These are phyloP conservation scores for Amanita thiersii DNA, from an alignment of 768 basidiomycete species.

Conservation along the genomic window DNA sequence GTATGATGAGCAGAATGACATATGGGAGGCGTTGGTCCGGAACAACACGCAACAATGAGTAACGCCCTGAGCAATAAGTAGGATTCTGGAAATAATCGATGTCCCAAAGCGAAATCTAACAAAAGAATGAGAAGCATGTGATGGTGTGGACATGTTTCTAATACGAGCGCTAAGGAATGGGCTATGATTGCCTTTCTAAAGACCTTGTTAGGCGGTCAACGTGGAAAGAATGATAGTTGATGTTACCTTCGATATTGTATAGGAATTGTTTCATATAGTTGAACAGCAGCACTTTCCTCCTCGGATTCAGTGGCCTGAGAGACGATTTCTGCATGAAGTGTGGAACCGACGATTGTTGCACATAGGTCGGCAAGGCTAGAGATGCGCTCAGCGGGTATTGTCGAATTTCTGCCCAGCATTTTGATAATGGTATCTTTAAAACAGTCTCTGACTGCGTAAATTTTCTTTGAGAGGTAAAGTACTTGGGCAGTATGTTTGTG, in stretches of 20 bases:
- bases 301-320: slow-evolving; percentile 12
- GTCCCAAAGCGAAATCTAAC: slow-evolving; percentile 41
- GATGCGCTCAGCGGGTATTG: slow-evolving; percentile 16
- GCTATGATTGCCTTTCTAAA: slow-evolving; percentile 40
- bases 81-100: slow-evolving; percentile 35
- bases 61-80: slow-evolving; percentile 30
- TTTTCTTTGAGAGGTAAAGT: slow-evolving; percentile 35
- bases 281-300: slow-evolving; percentile 19
- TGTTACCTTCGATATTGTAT: slow-evolving; percentile 41
- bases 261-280: slow-evolving; percentile 46
- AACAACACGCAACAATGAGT: slow-evolving; percentile 28
- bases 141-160: slow-evolving; percentile 35
- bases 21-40: slow-evolving; percentile 19
- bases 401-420: slow-evolving; percentile 15
- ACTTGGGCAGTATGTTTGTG: slow-evolving; percentile 24
- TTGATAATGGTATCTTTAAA: slow-evolving; percentile 40
- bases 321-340: slow-evolving; percentile 25
- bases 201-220: not conserved
- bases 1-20: slow-evolving; percentile 36
- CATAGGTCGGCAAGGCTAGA: slow-evolving; percentile 37
- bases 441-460: slow-evolving; percentile 47
- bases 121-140: slow-evolving; percentile 41
- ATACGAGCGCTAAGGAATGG: slow-evolving; percentile 42
- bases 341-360: slow-evolving; percentile 36
- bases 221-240: slow-evolving; percentile 1